Evolutionary conservation across 2,329 filamentous ascomycete genomes (phyloP), one percentile per base, ranked within the genome.

Genomic region (Diatrype stigma): DNA sequence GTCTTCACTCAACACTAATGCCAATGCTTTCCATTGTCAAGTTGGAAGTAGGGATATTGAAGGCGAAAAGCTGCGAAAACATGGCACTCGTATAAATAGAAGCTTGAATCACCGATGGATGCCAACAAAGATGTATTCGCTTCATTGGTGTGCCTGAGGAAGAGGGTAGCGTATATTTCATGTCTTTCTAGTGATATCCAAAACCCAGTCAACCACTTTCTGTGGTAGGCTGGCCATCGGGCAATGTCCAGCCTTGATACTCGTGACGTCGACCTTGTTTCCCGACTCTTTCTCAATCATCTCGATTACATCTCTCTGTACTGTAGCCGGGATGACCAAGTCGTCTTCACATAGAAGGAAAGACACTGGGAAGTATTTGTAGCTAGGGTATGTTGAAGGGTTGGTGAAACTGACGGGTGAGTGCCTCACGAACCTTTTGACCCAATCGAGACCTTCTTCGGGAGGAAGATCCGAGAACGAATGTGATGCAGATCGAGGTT

Each of bases 291-390:
- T 58, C 55, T 70, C 67, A 48, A 73, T 69, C 42, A 55, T 56
- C n/a, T 67, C 61, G 46, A 73, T 70, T n/a, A 49, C 52, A 2
- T 47, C 54, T 51, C 62, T 63, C 56, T 73, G 70, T 6, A 58
- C 47, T 11, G 52, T 47, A 0, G 67, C 58, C 3, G 59, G 44
- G 28, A 73, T 58, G 26, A 59, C 58, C 14, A 48, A 21, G 52
- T 75, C 70, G 2, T 61, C 51, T 47, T 68, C 64, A 44, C 63
- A 64, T 37, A 73, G 10, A 16, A 73, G 55, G 51, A 67, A 74
- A 6, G 65, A 70, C 2, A 67, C 67, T 0, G 66, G 67, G 1
- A 72, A 57, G 46, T 72, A 61, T 45, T 66, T 67, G 52, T 72
- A 73, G 1, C 69, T 70, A 6, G 62, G 52, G 55, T 73, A 64